Base-by-base conservation (phyloP, 2,329 filamentous ascomycete species). In the Colletotrichum orbiculare region DNA sequence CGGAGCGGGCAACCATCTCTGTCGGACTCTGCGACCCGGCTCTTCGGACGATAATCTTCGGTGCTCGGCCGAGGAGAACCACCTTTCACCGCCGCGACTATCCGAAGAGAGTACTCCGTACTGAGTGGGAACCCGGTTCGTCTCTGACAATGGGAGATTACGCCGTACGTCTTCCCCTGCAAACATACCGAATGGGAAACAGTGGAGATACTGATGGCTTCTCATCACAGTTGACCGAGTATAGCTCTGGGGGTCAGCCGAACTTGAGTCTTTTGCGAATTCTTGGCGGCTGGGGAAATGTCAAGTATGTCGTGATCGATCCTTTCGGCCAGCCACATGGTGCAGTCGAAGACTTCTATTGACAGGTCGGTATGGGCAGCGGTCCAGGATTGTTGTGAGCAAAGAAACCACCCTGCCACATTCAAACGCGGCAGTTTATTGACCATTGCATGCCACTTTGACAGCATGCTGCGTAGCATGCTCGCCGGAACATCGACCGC, bases 391-490 rank as follows among this genome's bases (percentile, higher is more conserved):
- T 41, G 13, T 9, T 41, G 38, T 41, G 13, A 7, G 38, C 9
- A 41, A 6, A 41, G 13, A 41, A 41, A 41, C 25, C 25, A 25
- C 25, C 25, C 25, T 25, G 25, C 3, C 25, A 25, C 25, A 5
- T 25, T 25, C 25, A 25, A 25, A 25, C 4, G 4, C 25, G 25
- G 25, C 25, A 25, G 25, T 25, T 25, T 25, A 25, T 4, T 25
- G 25, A 25, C 25, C 25, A 25, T 25, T 25, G 4, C 25, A 25
- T 25, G 25, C 25, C 25, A 25, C 25, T 4, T 12, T 13, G 10
- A 34, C 11, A 70, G 70, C 25, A 71, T 71, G 70, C 66, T 71
- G 7, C 70, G 69, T n/a, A 70, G 70, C 53, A 67, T 71, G 63
- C n/a, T 71, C 2, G 64, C 70, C 12, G 70, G 70, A 8, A 71